Percentiles rank a stretch among this genome's conserved stretches.
These are phyloP conservation scores for Cyclostephanos invisitatus DNA, from an alignment of 108 stramenopile genomes.

Conservation along the genomic window DNA sequence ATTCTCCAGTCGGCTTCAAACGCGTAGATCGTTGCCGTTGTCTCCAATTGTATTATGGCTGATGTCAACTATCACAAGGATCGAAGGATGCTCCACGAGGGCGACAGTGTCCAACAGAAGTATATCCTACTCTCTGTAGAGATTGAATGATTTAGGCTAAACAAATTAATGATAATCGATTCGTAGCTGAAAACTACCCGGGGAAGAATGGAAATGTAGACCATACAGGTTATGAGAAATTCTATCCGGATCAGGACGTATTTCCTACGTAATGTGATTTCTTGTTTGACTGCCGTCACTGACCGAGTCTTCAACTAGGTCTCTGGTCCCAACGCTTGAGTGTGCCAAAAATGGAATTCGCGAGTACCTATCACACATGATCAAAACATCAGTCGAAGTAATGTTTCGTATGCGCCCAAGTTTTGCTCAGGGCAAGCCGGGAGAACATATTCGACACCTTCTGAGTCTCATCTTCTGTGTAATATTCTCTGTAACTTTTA, in stretches of 20 bases:
- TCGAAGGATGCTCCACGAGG: slow-evolving; percentile 21
- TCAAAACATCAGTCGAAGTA: slow-evolving; percentile 20
- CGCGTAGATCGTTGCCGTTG: slow-evolving; percentile 22
- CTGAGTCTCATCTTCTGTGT: slow-evolving; percentile 29
- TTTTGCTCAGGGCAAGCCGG: slow-evolving; percentile 35
- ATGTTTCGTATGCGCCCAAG: slow-evolving; percentile 41
- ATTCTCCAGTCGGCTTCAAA: slow-evolving; percentile 31
- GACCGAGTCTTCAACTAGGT: no score
- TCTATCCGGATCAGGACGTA: no score
- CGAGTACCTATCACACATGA: neutral
- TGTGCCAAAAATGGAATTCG: no score
- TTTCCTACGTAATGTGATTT: no score
- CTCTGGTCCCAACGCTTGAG: no score
- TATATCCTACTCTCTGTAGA: no score
- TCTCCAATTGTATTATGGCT: slow-evolving; percentile 55
- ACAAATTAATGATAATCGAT: neutral
- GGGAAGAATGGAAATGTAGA: neutral
- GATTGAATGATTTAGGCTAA: slow-evolving; percentile 31
- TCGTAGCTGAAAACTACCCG: no score
- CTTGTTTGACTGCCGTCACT: no score
- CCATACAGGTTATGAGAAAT: no score
- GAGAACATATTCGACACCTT: slow-evolving; percentile 33
- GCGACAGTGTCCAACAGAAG: slow-evolving; percentile 38
- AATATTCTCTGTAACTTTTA: slow-evolving; percentile 56
- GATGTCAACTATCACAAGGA: slow-evolving; percentile 48